A percentile compares a stretch with the other conserved stretches of the same genome.
phyloP scores from a whole-genome alignment of 768 basidiomycete species.

The Imleria badia region DNA sequence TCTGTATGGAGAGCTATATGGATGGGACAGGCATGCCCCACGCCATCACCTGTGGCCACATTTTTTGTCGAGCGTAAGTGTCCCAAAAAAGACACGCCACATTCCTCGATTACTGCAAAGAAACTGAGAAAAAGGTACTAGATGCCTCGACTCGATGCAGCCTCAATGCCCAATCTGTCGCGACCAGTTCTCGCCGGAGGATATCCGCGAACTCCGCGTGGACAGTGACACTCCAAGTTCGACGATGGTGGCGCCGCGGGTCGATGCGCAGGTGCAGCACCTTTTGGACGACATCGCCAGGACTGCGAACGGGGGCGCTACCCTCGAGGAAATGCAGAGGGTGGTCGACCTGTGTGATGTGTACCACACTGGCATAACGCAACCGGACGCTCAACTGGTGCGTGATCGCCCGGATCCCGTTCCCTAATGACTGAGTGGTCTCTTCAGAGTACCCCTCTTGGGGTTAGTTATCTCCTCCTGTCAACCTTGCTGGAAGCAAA shows the following conservation, averaged over 20 bases:
- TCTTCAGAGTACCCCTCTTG: neutral
- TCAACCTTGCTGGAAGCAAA: neutral
- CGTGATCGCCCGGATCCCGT: neutral
- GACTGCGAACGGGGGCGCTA: neutral
- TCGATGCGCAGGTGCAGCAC: neutral
- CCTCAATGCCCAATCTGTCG: constrained; percentile 14
- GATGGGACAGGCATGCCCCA: neutral
- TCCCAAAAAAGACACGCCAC: neutral
- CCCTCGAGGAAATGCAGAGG: constrained; percentile 10
- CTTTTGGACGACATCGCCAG: neutral
- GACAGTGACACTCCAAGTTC: neutral
- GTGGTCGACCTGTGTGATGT: neutral
- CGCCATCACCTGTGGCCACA: constrained; percentile 12
- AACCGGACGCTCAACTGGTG: neutral
- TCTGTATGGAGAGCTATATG: constrained; percentile 11
- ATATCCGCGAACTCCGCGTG: constrained; percentile 7
- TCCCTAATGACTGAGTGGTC: neutral
- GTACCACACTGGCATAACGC: neutral
- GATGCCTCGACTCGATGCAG: constrained; percentile 9
- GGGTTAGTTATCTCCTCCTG: neutral
- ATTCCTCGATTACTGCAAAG: neutral
- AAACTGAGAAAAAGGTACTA: neutral
- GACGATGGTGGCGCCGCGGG: neutral
- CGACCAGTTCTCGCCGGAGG: neutral
- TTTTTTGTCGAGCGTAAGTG: constrained; percentile 15